Evolutionary conservation across 2,329 filamentous ascomycete species (phyloP).

Genomic region (Dendrostoma leiphaemia): DNA sequence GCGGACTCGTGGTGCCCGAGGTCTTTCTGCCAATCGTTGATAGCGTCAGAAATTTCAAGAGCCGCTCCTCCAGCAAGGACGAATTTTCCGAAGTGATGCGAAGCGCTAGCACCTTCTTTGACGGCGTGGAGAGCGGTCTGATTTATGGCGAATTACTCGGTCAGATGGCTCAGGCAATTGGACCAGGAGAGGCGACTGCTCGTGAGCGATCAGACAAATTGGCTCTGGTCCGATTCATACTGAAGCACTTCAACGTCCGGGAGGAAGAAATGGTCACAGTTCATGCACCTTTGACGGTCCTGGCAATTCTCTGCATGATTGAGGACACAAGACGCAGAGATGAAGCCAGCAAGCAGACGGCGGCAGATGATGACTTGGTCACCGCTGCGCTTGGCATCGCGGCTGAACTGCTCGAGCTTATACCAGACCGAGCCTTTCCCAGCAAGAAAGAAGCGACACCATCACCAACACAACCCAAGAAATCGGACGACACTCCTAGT

Average conservation of each 20-base stretch:
- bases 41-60: slow-evolving; percentile 75
- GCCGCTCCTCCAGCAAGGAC: slow-evolving; percentile 58
- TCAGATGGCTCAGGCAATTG: slow-evolving; percentile 61
- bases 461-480: slow-evolving; percentile 24
- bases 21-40: slow-evolving; percentile 84
- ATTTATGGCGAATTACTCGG: slow-evolving; percentile 83
- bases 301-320: slow-evolving; percentile 64
- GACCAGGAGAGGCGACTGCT: slow-evolving; percentile 39
- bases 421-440: slow-evolving; percentile 64
- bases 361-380: slow-evolving; percentile 21
- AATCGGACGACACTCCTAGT: slow-evolving; percentile 34
- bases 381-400: slow-evolving; percentile 46
- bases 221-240: slow-evolving; percentile 74
- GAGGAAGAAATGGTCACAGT: slow-evolving; percentile 94
- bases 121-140: slow-evolving; percentile 89
- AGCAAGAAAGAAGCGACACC: slow-evolving; percentile 8
- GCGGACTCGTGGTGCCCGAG: slow-evolving; percentile 81
- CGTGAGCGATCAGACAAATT: slow-evolving; percentile 61
- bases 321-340: slow-evolving; percentile 47
- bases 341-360: slow-evolving; percentile 11
- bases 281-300: slow-evolving; percentile 74
- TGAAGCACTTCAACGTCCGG: slow-evolving; percentile 84
- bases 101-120: slow-evolving; percentile 94
- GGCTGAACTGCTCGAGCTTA: slow-evolving; percentile 57
- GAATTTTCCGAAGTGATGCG: slow-evolving; percentile 84